phyloP scores from a whole-genome alignment of 2,329 filamentous ascomycete genomes.

The Cadophora gregata region DNA sequence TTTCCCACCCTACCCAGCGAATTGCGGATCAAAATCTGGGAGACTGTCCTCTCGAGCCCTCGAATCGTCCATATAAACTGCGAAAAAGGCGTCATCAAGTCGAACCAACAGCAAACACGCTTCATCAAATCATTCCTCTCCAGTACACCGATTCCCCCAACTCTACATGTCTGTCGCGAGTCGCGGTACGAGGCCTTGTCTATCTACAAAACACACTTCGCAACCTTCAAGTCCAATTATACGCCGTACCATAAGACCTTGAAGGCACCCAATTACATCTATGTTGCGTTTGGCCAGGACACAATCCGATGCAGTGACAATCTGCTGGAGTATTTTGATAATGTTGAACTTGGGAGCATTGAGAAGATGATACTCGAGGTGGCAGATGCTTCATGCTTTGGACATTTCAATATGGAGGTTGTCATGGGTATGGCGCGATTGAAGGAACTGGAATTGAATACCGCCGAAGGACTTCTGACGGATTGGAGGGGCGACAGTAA shows the following conservation, averaged over 20 bases:
- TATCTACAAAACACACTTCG: slow-evolving; percentile 26
- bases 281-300: slow-evolving; percentile 34
- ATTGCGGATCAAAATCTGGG: slow-evolving; percentile 41
- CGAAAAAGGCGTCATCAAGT: slow-evolving; percentile 26
- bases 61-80: slow-evolving; percentile 34
- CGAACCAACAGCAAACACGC: slow-evolving; percentile 3
- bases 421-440: slow-evolving; percentile 37
- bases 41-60: slow-evolving; percentile 25
- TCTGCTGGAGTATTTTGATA: slow-evolving; percentile 32
- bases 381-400: slow-evolving; percentile 38
- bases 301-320: slow-evolving; percentile 32
- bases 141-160: slow-evolving; percentile 34
- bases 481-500: slow-evolving; percentile 27
- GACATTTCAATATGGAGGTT: slow-evolving; percentile 38
- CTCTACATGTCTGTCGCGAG: slow-evolving; percentile 42
- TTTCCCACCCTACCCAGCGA: slow-evolving; percentile 41
- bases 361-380: slow-evolving; percentile 34
- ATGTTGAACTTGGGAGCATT: slow-evolving; percentile 28
- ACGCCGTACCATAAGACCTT: slow-evolving; percentile 14
- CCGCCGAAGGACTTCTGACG: slow-evolving; percentile 8
- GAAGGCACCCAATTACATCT: slow-evolving; percentile 30
- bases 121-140: slow-evolving; percentile 32
- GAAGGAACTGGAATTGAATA: slow-evolving; percentile 33
- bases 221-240: slow-evolving; percentile 16
- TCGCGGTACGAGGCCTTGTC: slow-evolving; percentile 39